These are phyloP conservation scores for Pleoardoris graminearum DNA, from an alignment of 2,329 filamentous ascomycete species.

Conservation along the genomic window DNA sequence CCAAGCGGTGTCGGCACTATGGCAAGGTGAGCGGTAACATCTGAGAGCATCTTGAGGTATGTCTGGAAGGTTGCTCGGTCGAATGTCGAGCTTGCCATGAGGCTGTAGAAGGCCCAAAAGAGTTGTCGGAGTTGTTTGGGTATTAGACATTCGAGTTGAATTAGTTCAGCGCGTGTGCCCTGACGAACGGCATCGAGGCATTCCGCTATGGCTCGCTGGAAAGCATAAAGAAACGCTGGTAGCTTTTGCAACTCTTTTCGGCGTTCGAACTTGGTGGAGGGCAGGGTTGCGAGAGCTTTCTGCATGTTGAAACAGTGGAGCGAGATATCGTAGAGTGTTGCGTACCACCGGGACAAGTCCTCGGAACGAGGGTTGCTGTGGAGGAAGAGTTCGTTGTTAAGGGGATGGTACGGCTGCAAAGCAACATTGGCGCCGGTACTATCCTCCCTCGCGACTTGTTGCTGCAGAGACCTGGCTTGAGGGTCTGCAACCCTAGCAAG, in stretches of 20 bases:
- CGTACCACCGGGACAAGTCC: constrained; percentile 18
- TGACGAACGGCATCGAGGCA: constrained; percentile 14
- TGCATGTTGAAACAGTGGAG: constrained; percentile 39
- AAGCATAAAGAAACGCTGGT: constrained; percentile 34
- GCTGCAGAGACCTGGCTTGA: constrained; percentile 13
- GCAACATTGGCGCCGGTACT: constrained; percentile 4
- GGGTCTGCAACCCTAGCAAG: constrained; percentile 30
- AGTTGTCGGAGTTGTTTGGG: constrained; percentile 42
- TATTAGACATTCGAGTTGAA: constrained; percentile 12
- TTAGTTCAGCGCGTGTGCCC: neutral
- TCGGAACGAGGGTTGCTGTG: constrained; percentile 21
- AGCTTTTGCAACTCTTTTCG: constrained; percentile 42
- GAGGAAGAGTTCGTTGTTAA: constrained; percentile 51
- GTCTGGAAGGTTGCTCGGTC: constrained; percentile 60
- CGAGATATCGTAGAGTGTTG: constrained; percentile 35
- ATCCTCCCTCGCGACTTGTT: constrained; percentile 19
- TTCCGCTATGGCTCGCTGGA: constrained; percentile 26
- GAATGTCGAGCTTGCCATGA: constrained; percentile 49
- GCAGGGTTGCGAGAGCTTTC: constrained; percentile 28
- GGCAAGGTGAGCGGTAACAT: constrained; percentile 14
- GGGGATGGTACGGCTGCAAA: constrained; percentile 47
- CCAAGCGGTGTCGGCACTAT: constrained; percentile 20
- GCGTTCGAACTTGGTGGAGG: constrained; percentile 38
- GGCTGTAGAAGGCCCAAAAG: constrained; percentile 54
- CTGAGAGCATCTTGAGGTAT: constrained; percentile 50